phyloP scores from a whole-genome alignment of 1,284 basidiomycete species.

The Heterobasidion occidentale region DNA sequence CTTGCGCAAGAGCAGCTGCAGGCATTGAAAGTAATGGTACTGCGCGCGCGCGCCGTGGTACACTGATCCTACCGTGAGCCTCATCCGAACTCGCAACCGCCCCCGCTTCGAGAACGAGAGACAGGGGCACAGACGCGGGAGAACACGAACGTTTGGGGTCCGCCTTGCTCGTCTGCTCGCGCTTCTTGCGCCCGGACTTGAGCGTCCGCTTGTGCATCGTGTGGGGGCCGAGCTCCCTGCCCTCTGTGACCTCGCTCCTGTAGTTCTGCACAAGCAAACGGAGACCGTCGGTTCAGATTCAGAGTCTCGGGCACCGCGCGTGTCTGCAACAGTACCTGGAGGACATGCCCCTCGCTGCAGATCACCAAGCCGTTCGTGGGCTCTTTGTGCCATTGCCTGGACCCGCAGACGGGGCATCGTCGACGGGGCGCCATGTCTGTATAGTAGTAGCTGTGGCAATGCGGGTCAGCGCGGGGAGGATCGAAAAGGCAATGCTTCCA shows the following conservation, averaged over 20 bases:
- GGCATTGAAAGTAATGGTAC: conserved; percentile 74
- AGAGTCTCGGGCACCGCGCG: conserved; percentile 6
- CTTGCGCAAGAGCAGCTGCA: conserved; percentile 72
- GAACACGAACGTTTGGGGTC: conserved; percentile 46
- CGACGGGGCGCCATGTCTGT: conserved; percentile 44
- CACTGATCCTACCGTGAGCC: conserved; percentile 35
- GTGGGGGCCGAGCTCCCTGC: conserved; percentile 49
- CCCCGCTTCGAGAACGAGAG: background rate
- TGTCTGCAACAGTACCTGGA: conserved; percentile 41
- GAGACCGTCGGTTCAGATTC: background rate
- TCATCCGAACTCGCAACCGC: background rate
- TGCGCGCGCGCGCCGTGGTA: conserved; percentile 74
- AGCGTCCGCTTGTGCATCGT: conserved; percentile 52
- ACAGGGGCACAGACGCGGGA: background rate
- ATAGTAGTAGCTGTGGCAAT: background rate
- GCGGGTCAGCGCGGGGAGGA: background rate
- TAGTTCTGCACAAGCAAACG: conserved; percentile 48
- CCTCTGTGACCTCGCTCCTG: conserved; percentile 61
- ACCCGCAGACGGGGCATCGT: conserved; percentile 64
- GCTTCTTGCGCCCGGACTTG: conserved; percentile 45
- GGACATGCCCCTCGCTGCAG: conserved; percentile 73
- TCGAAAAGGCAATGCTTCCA: background rate
- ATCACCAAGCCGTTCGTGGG: conserved; percentile 61
- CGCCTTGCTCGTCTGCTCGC: conserved; percentile 37
- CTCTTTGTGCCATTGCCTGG: conserved; percentile 74